A percentile compares a stretch with the other conserved stretches of the same genome.
phyloP scores from a whole-genome alignment of 257 asterid species.

The Solanum virginianum region DNA sequence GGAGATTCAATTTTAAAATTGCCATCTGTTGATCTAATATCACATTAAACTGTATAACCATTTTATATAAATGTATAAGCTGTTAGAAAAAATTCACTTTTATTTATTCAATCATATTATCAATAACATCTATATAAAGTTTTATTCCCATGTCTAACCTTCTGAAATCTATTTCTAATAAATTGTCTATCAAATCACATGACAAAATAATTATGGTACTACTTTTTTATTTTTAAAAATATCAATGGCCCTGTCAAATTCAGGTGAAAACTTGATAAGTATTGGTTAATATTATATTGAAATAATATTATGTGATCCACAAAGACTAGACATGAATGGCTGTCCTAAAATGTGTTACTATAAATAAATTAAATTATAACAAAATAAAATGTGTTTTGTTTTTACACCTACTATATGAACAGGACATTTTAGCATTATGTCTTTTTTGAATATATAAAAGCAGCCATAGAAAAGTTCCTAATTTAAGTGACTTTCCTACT shows the following conservation, averaged over 20 bases:
- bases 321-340: conserved; percentile 5
- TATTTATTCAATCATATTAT: background rate
- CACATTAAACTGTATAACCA: too few relatives aligned
- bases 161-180: background rate
- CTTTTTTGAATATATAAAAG: background rate
- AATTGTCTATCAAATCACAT: background rate
- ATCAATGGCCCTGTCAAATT: background rate
- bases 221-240: background rate
- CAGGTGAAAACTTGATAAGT: background rate
- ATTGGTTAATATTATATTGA: background rate
- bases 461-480: background rate
- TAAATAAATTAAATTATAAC: background rate
- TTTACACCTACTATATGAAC: background rate
- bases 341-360: background rate
- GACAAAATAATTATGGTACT: background rate
- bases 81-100: background rate
- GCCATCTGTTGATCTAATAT: rapidly evolving
- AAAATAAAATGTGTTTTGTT: background rate
- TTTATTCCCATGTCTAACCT: background rate
- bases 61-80: too few relatives aligned
- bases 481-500: conserved; percentile 18
- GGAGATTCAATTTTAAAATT: background rate
- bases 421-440: background rate
- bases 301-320: background rate
- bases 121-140: background rate